Base-by-base conservation (phyloP, 495 filamentous ascomycete genomes). In the Parathielavia appendiculata region DNA sequence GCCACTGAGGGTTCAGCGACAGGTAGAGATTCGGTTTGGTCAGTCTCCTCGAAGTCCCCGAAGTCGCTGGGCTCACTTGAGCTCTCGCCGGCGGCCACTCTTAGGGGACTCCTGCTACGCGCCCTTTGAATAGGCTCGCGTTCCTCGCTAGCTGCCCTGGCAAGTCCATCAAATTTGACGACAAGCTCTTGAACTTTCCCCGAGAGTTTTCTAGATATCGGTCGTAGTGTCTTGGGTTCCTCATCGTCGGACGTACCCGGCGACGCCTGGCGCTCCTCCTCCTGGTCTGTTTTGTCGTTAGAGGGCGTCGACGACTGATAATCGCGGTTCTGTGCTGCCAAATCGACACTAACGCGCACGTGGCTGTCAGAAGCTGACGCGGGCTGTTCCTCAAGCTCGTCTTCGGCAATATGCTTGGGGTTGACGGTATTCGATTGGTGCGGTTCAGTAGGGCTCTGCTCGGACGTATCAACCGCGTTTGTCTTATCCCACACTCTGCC, bases 201-300 rank as follows among this genome's bases (percentile, higher is more conserved):
- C 14, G 76, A 76, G 2, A 44, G 59, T 40, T 68, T 68, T 22
- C 66, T 63, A 34, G 63, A 55, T 0, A 66, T 54, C 5, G 65
- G 61, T 16, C 69, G 60, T 2, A 67, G 70, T 23, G 54, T 53
- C 39, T 61, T 72, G 9, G 70, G 66, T 19, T 79, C 79, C 23
- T 82, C 79, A 52, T 82, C 79, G 39, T 80, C 69, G n/a, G 78
- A 79, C 2, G 78, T 80, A n/a, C 79, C 69, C 8, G 79, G 79
- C 0, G 78, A 82, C 34, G 80, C 77, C 58, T 74, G 72, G 2
- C 60, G 63, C 1, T 69, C 70, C 26, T 69, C 64, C 23, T 70
- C 70, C 35, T 66, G 69, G 36, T 71, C 72, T 35, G 74, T 80
- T 17, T 72, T 69, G 12, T 74, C 64, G 7, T 70, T 75, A 10